phyloP scores from a whole-genome alignment of 225 moss, liverwort and hornwort species.

The Pleurozium schreberi region DNA sequence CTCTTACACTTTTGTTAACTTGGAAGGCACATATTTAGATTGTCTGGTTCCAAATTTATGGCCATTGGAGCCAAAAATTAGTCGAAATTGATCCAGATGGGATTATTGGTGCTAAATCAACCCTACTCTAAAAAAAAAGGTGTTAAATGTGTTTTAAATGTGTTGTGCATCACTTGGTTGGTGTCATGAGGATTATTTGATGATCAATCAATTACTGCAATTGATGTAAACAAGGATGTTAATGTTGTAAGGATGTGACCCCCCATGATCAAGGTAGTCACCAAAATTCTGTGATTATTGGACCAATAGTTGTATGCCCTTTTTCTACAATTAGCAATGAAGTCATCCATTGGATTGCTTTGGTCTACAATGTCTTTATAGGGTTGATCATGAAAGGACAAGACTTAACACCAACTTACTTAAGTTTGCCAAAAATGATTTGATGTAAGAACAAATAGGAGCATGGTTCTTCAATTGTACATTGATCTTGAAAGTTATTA shows the following conservation, averaged over 20 bases:
- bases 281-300: too few relatives aligned
- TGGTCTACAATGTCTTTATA: too few relatives aligned
- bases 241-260: too few relatives aligned
- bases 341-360: too few relatives aligned
- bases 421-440: not conserved
- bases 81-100: not conserved
- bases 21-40: not conserved
- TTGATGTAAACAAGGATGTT: not conserved
- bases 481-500: not conserved
- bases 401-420: not conserved
- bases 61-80: not conserved
- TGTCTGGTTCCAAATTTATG: not conserved
- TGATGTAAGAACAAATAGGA: not conserved
- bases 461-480: not conserved
- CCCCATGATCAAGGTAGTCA: too few relatives aligned
- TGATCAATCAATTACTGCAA: not conserved
- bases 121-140: not conserved
- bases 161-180: not conserved
- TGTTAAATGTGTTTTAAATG: not conserved
- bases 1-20: not conserved
- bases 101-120: not conserved
- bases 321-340: too few relatives aligned
- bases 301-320: too few relatives aligned
- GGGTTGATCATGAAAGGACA: not conserved
- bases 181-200: not conserved